These are phyloP conservation scores for Pseudofabraea citricarpa DNA, from an alignment of 2,329 filamentous ascomycete genomes.

Conservation along the genomic window DNA sequence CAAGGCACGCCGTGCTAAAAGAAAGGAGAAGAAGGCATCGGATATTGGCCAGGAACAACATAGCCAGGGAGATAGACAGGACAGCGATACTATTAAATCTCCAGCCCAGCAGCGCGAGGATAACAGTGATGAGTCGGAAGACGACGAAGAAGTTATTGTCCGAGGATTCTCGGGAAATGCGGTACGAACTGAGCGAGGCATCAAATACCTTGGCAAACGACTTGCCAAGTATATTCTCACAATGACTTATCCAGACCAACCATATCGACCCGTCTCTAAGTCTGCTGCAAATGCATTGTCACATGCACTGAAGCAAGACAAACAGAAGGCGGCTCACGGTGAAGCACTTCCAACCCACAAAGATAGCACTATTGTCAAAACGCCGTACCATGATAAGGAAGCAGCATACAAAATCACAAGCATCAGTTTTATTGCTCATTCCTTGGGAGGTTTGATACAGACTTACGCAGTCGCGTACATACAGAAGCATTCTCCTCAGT, in stretches of 20 bases:
- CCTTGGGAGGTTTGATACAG: constrained; percentile 82
- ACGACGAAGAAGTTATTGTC: constrained; percentile 82
- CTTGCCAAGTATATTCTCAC: constrained; percentile 86
- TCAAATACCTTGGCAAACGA: constrained; percentile 94
- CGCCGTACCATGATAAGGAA: constrained; percentile 30
- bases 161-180: constrained; percentile 87
- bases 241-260: constrained; percentile 91
- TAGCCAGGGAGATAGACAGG: constrained; percentile 12
- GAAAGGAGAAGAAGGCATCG: constrained; percentile 28
- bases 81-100: constrained; percentile 10
- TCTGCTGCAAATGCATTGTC: constrained; percentile 36
- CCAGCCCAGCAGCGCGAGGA: constrained; percentile 11
- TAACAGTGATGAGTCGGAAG: constrained; percentile 30
- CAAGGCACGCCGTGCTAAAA: constrained; percentile 52
- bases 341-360: constrained; percentile 49
- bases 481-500: constrained; percentile 87
- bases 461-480: constrained; percentile 96
- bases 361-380: constrained; percentile 54
- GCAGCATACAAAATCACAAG: constrained; percentile 81
- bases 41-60: constrained; percentile 11
- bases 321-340: constrained; percentile 30
- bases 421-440: constrained; percentile 93
- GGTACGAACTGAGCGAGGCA: constrained; percentile 86
- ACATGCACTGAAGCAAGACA: constrained; percentile 33
- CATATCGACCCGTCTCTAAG: constrained; percentile 64